A percentile compares a stretch with the other conserved stretches of the same genome.
Conservation (phyloP, 2,329 filamentous ascomycete genomes). For the Beauveria scarabaeidicola region DNA sequence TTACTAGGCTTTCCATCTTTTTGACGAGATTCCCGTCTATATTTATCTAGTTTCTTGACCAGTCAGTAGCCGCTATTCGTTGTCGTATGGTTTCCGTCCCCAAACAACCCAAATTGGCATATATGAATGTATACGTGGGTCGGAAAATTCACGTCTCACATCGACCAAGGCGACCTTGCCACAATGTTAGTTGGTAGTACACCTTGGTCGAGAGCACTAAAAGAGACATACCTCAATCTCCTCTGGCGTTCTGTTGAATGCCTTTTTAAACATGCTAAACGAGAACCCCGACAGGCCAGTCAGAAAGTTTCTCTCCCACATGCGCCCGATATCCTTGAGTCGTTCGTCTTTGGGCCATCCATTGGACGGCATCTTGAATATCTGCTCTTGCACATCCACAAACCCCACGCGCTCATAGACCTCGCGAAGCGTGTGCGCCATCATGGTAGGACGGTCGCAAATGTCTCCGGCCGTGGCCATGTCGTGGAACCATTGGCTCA, state of each 20-base stretch:
- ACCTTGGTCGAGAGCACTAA: not conserved
- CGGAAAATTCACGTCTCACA: slow-evolving; percentile 38
- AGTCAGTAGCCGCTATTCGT: slow-evolving; percentile 17
- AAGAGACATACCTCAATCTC: slow-evolving; percentile 38
- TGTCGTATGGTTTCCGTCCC: slow-evolving; percentile 39
- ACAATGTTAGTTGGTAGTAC: slow-evolving; percentile 12
- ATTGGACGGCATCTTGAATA: slow-evolving; percentile 47
- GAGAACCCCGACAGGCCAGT: slow-evolving; percentile 38
- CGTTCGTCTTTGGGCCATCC: slow-evolving; percentile 41
- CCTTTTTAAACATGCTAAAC: slow-evolving; percentile 32
- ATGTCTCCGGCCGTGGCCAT: slow-evolving; percentile 29
- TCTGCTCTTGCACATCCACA: slow-evolving; percentile 42
- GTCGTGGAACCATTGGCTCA: slow-evolving; percentile 33
- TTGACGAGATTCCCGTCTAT: not conserved
- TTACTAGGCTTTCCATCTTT: too few species aligned
- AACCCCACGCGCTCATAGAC: slow-evolving; percentile 43
- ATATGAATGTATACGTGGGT: slow-evolving; percentile 40
- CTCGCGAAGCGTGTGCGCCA: slow-evolving; percentile 26
- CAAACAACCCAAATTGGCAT: slow-evolving; percentile 41
- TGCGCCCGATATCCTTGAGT: slow-evolving; percentile 34
- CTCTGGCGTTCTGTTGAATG: slow-evolving; percentile 31
- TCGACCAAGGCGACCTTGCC: slow-evolving; percentile 40
- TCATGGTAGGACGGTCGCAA: slow-evolving; percentile 29
- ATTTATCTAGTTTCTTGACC: not conserved
- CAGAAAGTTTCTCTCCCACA: slow-evolving; percentile 37